These are phyloP conservation scores for Zopfochytrium polystomum DNA, from an alignment of 371 early-diverging fungal genomes.

Conservation along the genomic window DNA sequence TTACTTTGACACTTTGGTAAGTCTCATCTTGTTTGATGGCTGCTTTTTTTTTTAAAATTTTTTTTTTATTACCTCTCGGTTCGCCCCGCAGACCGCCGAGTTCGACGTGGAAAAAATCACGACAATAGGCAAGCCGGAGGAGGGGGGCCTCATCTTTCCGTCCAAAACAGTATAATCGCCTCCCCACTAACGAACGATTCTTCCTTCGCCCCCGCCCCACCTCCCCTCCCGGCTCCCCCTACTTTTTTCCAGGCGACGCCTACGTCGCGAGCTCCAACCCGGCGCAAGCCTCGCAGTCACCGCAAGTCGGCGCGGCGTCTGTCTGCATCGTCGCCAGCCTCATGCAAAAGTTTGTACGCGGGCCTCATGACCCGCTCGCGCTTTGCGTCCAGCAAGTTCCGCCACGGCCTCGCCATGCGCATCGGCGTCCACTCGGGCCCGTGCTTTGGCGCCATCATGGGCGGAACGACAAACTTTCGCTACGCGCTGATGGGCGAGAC, in stretches of 20 bases:
- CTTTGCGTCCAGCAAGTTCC: constrained; percentile 26
- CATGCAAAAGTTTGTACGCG: constrained; percentile 44
- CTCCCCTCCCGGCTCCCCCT: too few relatives aligned
- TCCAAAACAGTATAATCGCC: too few relatives aligned
- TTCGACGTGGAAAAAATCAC: constrained; percentile 46
- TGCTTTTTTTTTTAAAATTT: too few relatives aligned
- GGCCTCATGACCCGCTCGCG: constrained; percentile 30
- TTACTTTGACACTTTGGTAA: constrained; percentile 43
- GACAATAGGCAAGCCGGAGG: too few relatives aligned
- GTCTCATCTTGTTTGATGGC: too few relatives aligned
- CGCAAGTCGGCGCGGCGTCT: constrained; percentile 31
- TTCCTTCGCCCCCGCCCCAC: too few relatives aligned
- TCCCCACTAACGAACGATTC: too few relatives aligned
- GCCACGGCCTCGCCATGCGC: constrained; percentile 35
- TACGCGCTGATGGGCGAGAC: constrained; percentile 46
- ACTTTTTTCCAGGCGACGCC: too few relatives aligned
- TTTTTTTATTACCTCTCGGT: too few relatives aligned
- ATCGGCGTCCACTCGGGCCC: constrained; percentile 44
- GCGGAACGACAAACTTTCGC: constrained; percentile 47
- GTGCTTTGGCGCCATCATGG: constrained; percentile 43
- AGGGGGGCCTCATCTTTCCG: too few relatives aligned
- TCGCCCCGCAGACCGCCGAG: constrained; percentile 34
- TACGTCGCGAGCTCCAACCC: constrained; percentile 41
- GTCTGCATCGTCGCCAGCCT: constrained; percentile 43
- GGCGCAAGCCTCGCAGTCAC: constrained; percentile 15